Base-by-base conservation (phyloP, 2,329 filamentous ascomycete genomes). In the Phaeosphaeria sp. region DNA sequence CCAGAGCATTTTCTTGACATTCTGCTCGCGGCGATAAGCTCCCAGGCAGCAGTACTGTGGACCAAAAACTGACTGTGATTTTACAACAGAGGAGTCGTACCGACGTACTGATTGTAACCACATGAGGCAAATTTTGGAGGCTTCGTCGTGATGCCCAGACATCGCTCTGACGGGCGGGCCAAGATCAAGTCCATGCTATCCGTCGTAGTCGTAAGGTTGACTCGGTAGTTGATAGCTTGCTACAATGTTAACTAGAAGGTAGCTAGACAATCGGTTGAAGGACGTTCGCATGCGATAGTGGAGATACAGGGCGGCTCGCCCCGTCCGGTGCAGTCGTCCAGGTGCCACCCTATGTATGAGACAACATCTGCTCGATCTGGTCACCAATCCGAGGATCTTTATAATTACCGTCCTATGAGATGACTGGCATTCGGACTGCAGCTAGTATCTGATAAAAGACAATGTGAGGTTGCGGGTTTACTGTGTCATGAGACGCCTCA, bases 311-410 rank as follows among this genome's bases (percentile, higher is more conserved):
- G 52, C 59, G 61, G 59, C 49, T 60, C 59, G 59, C 59, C 20
- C 62, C 57, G 54, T 57, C 64, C 60, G 60, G 60, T 63, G 53
- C 51, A 44, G 30, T 18, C 49, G 48, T 55, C 50, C 27, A 25
- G 2, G 15, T 39, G 43, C 22, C 27, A 30, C 39, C 21, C 25
- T 55, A 22, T 39, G 22, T 39, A 45, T 63, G 17, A 60, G 53
- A 59, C 53, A 47, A 39, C 9, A 42, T 17, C 3, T 39, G n/a
- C 27, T 36, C 15, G 20, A 39, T 33, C 8, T 0, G 13, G 27
- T 55, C 47, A 30, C 52, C 45, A 55, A 55, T 49, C 46, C 11
- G 20, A 39, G 24, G 18, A 44, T 43, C 36, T 44, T 55, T 55
- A 46, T 39, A 11, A 45, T 20, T 15, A 20, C 22, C 33, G 25